These are phyloP conservation scores for Rubia tinctorum DNA, from an alignment of 305 asterid genomes.

Conservation along the genomic window DNA sequence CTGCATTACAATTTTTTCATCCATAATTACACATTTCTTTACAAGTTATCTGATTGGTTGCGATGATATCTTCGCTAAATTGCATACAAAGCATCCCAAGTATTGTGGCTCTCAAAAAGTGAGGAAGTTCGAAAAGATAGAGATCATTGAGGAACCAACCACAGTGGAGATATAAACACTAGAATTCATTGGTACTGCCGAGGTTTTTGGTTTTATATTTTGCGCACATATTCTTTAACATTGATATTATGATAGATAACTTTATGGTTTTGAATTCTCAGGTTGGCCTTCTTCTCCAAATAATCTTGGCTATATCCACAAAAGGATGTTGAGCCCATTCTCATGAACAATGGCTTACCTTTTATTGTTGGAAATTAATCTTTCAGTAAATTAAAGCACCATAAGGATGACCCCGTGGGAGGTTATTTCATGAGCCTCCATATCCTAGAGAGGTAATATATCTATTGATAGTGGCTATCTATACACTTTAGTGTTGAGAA, in stretches of 20 bases:
- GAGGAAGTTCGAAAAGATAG: slow-evolving; percentile 87
- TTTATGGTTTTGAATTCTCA: slow-evolving; percentile 19
- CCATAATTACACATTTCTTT: slow-evolving; percentile 19
- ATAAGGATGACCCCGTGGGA: slow-evolving; percentile 80
- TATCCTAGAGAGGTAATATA: slow-evolving; percentile 85
- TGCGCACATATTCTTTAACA: background rate
- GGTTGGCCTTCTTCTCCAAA: slow-evolving; percentile 97
- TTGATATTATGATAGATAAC: background rate
- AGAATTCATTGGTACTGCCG: slow-evolving; percentile 94
- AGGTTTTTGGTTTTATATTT: slow-evolving; percentile 36
- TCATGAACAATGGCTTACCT: slow-evolving; percentile 92
- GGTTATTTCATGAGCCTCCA: slow-evolving; percentile 95
- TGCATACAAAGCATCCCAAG: slow-evolving; percentile 88
- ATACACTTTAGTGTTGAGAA: slow-evolving; percentile 84
- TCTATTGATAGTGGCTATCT: slow-evolving; percentile 56
- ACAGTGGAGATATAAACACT: slow-evolving; percentile 83
- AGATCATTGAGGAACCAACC: slow-evolving; percentile 84
- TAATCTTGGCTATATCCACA: slow-evolving; percentile 94
- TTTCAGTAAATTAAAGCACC: slow-evolving; percentile 83
- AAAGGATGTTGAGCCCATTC: slow-evolving; percentile 91
- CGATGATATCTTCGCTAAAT: slow-evolving; percentile 75
- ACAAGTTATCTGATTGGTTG: slow-evolving; percentile 87
- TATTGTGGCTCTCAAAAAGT: slow-evolving; percentile 87
- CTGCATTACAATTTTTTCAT: slow-evolving; percentile 13
- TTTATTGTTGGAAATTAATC: slow-evolving; percentile 90